Evolutionary conservation across 768 basidiomycete genomes (phyloP).

Genomic region (Baorangia bicolor): DNA sequence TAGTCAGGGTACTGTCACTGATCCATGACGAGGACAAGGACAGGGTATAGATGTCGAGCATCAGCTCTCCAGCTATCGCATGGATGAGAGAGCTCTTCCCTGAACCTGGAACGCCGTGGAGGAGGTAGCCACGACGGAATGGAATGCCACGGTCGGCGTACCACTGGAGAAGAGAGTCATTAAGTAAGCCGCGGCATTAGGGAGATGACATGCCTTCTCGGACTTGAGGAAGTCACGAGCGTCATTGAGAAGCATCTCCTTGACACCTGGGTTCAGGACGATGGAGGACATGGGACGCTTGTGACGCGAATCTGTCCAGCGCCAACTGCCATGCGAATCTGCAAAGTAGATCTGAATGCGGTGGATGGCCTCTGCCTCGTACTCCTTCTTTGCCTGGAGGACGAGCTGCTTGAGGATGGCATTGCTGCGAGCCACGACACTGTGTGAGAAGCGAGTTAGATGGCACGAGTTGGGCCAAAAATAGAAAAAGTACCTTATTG

Average conservation of each 20-base stretch:
- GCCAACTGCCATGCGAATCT: conserved; percentile 84
- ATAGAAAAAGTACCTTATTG: conserved; percentile 56
- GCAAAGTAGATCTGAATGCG: conserved; percentile 90
- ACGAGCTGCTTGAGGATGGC: conserved; percentile 86
- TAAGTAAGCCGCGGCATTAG: neutral
- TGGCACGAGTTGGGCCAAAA: conserved; percentile 10
- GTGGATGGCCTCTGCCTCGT: conserved; percentile 84
- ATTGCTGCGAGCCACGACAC: conserved; percentile 82
- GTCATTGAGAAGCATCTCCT: conserved; percentile 84
- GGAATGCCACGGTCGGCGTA: conserved; percentile 93
- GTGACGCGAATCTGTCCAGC: conserved; percentile 84
- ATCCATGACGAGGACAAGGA: conserved; percentile 86
- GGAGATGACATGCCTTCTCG: conserved; percentile 57
- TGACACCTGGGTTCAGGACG: conserved; percentile 84
- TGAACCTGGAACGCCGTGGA: conserved; percentile 82
- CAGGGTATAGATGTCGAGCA: conserved; percentile 90
- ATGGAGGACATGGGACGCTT: conserved; percentile 88
- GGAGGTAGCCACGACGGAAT: conserved; percentile 83
- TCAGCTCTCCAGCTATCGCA: conserved; percentile 82
- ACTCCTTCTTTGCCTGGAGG: conserved; percentile 85
- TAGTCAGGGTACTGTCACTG: conserved; percentile 81
- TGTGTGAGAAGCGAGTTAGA: conserved; percentile 30
- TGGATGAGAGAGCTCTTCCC: conserved; percentile 88
- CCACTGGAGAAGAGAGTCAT: conserved; percentile 50
- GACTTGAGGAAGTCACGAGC: conserved; percentile 80